Base-by-base conservation (phyloP, 2,329 filamentous ascomycete species). In the Colletotrichum sp. region DNA sequence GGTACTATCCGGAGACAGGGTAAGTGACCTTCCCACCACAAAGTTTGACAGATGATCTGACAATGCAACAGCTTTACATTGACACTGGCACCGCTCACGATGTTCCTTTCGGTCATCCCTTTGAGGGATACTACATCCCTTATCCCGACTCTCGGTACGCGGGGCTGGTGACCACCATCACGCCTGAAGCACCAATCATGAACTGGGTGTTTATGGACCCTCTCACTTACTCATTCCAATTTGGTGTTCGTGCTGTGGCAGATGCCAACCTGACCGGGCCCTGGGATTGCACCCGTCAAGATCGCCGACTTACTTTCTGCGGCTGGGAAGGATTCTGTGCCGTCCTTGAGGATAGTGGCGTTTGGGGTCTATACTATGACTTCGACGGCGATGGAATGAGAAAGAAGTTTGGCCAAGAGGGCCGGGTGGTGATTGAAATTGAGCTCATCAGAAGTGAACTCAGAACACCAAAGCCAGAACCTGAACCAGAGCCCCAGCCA, bases 61-160 rank as follows among this genome's bases (percentile, higher is more conserved):
- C 52, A 57, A 21, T 24, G 7, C n/a, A 39, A 8, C 36, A 87
- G 83, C 80, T 90, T 15, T 90, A 88, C 77, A 86, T 90, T 24
- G 89, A 89, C 69, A 88, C 86, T 13, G 83, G 81, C 52, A 76
- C 79, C 76, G 77, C 80, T 49, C 79, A 78, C 60, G 79, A 79
- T 72, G 76, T 80, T 63, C 80, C 78, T 3, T 82, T 83, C 65
- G 87, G 89, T 5, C 89, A 92, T 79, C 87, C 88, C 0, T 92
- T 91, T 78, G 86, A 89, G 5, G 90, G 90, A 24, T 92, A 92
- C 79, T 92, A 88, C 78, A 83, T 92, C 16, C 89, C 90, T 1
- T 92, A 91, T 77, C 90, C 90, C 6, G 90, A 90, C 24, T 78
- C 85, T n/a, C 73, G 81, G 30, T 85, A 86, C 57, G 85, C 88